Conservation (phyloP, 73 alveolate genomes). For the Blepharisma stoltei region DNA sequence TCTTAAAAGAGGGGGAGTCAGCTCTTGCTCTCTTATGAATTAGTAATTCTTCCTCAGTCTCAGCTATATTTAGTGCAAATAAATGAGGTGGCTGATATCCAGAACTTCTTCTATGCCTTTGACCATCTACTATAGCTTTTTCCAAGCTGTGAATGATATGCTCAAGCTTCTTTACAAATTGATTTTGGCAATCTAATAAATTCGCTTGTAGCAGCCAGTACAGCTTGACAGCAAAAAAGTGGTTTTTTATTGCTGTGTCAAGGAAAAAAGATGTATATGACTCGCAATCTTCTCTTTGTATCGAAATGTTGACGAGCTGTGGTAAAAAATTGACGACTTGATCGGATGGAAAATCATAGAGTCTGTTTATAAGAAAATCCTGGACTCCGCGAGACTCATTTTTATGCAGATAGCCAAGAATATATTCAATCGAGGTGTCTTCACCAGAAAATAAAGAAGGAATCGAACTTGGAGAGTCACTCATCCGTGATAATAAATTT, state of each 20-base stretch:
- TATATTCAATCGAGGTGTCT: constrained; percentile 53
- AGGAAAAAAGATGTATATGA: constrained; percentile 38
- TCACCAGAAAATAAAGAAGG: constrained; percentile 35
- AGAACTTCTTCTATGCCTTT: background rate
- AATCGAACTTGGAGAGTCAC: background rate
- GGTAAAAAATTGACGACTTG: constrained; percentile 60
- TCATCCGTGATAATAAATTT: background rate
- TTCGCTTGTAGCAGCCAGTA: constrained; percentile 5
- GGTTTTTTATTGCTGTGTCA: constrained; percentile 41
- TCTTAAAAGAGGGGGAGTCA: no score
- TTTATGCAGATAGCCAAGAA: constrained; percentile 44
- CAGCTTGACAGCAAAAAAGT: constrained; percentile 45
- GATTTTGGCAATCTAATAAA: background rate
- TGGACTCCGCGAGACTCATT: constrained; percentile 37
- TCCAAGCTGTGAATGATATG: background rate
- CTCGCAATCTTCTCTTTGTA: background rate
- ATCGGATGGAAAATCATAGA: constrained; percentile 32
- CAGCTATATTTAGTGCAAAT: no score
- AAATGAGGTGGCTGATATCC: no score
- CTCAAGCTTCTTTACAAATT: background rate
- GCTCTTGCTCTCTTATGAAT: no score
- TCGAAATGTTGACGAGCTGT: constrained; percentile 41
- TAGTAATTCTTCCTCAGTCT: no score
- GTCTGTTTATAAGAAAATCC: constrained; percentile 38
- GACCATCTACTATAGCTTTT: constrained; percentile 14